Conservation (phyloP, 2,329 filamentous ascomycete genomes). For the Akanthomyces uredinophilus region DNA sequence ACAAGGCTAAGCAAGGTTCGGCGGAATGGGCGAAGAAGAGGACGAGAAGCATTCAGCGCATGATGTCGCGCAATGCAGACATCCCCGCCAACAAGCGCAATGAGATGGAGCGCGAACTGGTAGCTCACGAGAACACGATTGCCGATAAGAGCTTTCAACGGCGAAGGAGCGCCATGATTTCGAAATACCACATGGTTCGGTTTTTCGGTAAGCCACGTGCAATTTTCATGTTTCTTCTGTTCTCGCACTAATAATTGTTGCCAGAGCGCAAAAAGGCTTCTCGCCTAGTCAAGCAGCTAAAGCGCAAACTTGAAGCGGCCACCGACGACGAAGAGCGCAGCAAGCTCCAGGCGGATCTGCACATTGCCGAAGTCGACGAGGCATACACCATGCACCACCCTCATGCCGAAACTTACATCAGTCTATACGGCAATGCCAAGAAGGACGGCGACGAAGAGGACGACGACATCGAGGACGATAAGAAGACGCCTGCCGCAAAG, state of each 20-base stretch:
- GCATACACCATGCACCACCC: conserved; percentile 72
- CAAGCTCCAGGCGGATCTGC: conserved; percentile 52
- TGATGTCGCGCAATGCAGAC: conserved; percentile 54
- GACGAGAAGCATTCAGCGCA: conserved; percentile 62
- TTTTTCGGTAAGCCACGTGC: conserved; percentile 63
- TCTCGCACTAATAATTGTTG: neutral
- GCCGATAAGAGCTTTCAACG: conserved; percentile 54
- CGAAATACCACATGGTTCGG: conserved; percentile 75
- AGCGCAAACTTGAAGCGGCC: conserved; percentile 49
- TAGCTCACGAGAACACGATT: conserved; percentile 60
- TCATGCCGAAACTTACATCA: conserved; percentile 64
- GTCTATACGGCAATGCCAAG: conserved; percentile 45
- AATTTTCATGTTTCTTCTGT: neutral
- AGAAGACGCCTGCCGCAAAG: conserved; percentile 36
- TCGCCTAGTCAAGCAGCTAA: conserved; percentile 59
- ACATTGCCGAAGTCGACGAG: conserved; percentile 66
- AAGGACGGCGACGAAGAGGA: conserved; percentile 34
- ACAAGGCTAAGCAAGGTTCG: conserved; percentile 41
- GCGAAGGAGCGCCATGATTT: conserved; percentile 64
- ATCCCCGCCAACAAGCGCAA: conserved; percentile 63
- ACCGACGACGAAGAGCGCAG: conserved; percentile 47
- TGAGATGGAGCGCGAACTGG: conserved; percentile 68
- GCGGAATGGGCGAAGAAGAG: conserved; percentile 65
- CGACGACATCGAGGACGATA: conserved; percentile 30
- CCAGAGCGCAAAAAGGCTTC: conserved; percentile 68